Evolutionary conservation across 1,284 basidiomycete species (phyloP).

Genomic region (Mycosarcoma maydis): DNA sequence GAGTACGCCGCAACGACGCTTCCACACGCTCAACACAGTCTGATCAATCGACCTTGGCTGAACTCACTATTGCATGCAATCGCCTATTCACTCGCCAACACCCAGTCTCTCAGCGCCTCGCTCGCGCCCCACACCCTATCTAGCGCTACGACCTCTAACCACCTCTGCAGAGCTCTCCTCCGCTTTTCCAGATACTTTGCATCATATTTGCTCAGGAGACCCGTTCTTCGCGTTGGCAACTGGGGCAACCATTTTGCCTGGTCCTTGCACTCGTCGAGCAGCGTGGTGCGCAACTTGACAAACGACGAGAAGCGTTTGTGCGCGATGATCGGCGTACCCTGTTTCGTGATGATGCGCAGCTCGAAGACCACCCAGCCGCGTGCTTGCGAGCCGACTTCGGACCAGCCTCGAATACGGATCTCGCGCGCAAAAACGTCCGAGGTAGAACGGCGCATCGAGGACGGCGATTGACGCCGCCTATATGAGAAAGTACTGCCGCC

Average conservation of each 20-base stretch:
- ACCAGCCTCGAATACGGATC: slow-evolving; percentile 57
- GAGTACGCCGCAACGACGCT: no score
- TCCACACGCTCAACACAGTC: no score
- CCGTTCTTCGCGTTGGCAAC: slow-evolving; percentile 47
- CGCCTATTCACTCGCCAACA: slow-evolving; percentile 43
- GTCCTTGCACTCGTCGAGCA: slow-evolving; percentile 32
- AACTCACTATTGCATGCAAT: neutral
- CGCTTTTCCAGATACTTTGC: slow-evolving; percentile 56
- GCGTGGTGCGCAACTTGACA: slow-evolving; percentile 26
- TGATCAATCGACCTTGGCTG: no score
- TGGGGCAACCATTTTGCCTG: slow-evolving; percentile 41
- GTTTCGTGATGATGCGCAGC: slow-evolving; percentile 46
- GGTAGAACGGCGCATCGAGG: neutral
- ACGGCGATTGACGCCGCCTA: slow-evolving; percentile 7
- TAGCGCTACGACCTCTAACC: slow-evolving; percentile 52
- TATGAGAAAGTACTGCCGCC: slow-evolving; percentile 1
- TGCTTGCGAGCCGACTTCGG: slow-evolving; percentile 49
- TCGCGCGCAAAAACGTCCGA: slow-evolving; percentile 46
- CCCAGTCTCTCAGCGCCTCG: slow-evolving; percentile 43
- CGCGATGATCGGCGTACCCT: slow-evolving; percentile 41
- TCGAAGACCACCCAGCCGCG: slow-evolving; percentile 62
- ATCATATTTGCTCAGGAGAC: slow-evolving; percentile 58
- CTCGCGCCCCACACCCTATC: slow-evolving; percentile 54
- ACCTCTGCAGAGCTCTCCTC: slow-evolving; percentile 53
- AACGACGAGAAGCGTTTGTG: slow-evolving; percentile 51